phyloP scores from a whole-genome alignment of 495 filamentous ascomycete genomes.

The Neurospora sp. region DNA sequence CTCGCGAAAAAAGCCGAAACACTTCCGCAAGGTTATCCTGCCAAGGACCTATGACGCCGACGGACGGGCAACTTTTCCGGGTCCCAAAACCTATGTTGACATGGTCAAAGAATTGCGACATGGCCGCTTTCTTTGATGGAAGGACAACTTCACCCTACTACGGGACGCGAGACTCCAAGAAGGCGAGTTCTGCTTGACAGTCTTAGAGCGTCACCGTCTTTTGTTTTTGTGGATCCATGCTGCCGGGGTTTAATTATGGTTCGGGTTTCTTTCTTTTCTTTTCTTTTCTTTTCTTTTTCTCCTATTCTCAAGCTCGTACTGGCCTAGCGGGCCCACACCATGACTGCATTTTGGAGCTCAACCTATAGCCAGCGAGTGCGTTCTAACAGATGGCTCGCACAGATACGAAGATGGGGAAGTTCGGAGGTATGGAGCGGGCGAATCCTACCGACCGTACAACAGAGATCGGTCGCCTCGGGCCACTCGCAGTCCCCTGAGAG shows the following conservation, averaged over 20 bases:
- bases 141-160: not conserved
- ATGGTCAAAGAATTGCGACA: not conserved
- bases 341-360: not conserved
- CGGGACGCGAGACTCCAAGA: not conserved
- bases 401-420: slow-evolving; percentile 48
- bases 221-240: not conserved
- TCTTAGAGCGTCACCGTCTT: not conserved
- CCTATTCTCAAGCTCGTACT: not conserved
- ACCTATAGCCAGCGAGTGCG: not conserved
- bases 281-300: not conserved
- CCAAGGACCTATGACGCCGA: not conserved
- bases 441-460: slow-evolving; percentile 44
- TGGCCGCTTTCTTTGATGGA: not conserved
- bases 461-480: slow-evolving; percentile 35
- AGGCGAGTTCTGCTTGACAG: not conserved
- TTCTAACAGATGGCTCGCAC: not conserved
- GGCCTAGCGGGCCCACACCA: not conserved
- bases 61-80: not conserved
- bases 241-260: not conserved
- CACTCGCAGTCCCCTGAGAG: slow-evolving; percentile 31
- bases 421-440: slow-evolving; percentile 44
- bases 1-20: not conserved
- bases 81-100: not conserved
- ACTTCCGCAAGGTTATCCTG: not conserved
- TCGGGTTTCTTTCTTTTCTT: not conserved